phyloP scores from a whole-genome alignment of 2,329 filamentous ascomycete genomes.

The Zalaria obscura region DNA sequence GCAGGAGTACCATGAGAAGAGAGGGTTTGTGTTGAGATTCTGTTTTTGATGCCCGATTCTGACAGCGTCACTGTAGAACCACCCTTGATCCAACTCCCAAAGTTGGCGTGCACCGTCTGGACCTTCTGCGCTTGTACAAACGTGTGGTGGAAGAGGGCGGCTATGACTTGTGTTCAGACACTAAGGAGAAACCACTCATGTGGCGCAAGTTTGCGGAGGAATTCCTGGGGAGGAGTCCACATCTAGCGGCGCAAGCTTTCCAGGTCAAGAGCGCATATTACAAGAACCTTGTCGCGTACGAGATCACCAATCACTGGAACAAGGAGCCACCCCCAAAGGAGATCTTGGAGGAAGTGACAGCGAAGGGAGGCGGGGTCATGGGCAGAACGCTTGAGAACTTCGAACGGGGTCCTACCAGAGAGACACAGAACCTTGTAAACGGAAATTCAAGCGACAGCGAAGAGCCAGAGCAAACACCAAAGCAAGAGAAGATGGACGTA shows the following conservation, averaged over 20 bases:
- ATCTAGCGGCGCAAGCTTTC: slow-evolving; percentile 73
- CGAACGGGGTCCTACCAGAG: slow-evolving; percentile 32
- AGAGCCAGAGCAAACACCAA: slow-evolving; percentile 34
- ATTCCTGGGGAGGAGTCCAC: slow-evolving; percentile 59
- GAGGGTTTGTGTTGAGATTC: slow-evolving; percentile 40
- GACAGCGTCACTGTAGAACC: slow-evolving; percentile 33
- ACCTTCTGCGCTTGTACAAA: slow-evolving; percentile 66
- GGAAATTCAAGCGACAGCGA: slow-evolving; percentile 41
- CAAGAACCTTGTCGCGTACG: slow-evolving; percentile 76
- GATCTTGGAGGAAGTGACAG: slow-evolving; percentile 66
- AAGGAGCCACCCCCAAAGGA: slow-evolving; percentile 77
- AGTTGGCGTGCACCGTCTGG: slow-evolving; percentile 61
- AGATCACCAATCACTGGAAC: slow-evolving; percentile 64
- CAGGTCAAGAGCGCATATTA: slow-evolving; percentile 79
- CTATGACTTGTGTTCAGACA: slow-evolving; percentile 61
- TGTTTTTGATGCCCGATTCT: slow-evolving; percentile 1
- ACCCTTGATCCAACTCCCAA: slow-evolving; percentile 68
- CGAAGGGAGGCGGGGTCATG: slow-evolving; percentile 69
- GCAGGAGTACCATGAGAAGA: slow-evolving; percentile 58
- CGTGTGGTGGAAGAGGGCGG: slow-evolving; percentile 64
- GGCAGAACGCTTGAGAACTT: slow-evolving; percentile 69
- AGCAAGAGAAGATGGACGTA: slow-evolving; percentile 33
- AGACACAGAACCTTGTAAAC: slow-evolving; percentile 32
- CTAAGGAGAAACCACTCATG: slow-evolving; percentile 63
- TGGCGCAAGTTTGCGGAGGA: slow-evolving; percentile 71